Percentiles rank a stretch among this genome's conserved stretches.
phyloP scores from a whole-genome alignment of 1,284 basidiomycete species.

The Wolfiporia cocos region DNA sequence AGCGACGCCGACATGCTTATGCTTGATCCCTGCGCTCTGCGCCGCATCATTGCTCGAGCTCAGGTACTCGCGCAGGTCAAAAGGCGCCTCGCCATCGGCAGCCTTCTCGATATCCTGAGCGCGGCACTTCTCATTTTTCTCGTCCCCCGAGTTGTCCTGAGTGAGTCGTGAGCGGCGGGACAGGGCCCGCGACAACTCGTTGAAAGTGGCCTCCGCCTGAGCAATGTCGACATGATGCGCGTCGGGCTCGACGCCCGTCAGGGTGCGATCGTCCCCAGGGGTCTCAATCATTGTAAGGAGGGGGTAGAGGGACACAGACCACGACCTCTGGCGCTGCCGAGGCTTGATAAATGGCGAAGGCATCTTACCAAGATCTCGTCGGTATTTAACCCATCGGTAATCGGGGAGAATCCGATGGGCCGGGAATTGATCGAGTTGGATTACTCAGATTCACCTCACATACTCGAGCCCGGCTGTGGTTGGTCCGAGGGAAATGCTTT shows the following conservation, averaged over 20 bases:
- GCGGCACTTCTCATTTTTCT: conserved; percentile 10
- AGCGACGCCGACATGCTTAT: conserved; percentile 80
- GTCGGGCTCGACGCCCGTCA: conserved; percentile 23
- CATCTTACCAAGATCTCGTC: neutral
- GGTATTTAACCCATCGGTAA: neutral
- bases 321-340: too few species aligned
- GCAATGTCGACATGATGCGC: conserved; percentile 38
- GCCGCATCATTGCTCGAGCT: conserved; percentile 60
- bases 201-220: conserved; percentile 47
- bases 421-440: too few species aligned
- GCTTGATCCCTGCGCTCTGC: conserved; percentile 69
- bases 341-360: too few species aligned
- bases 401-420: neutral
- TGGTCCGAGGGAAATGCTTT: too few species aligned
- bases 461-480: too few species aligned
- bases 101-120: conserved; percentile 44
- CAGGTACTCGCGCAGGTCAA: conserved; percentile 76
- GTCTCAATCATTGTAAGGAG: conserved; percentile 20
- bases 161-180: conserved; percentile 21
- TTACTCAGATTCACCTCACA: too few species aligned
- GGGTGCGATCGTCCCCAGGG: conserved; percentile 25
- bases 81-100: conserved; percentile 32
- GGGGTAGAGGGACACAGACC: neutral
- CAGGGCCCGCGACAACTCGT: conserved; percentile 39
- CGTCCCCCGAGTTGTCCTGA: conserved; percentile 10